Evolutionary conservation across 495 filamentous ascomycete species (phyloP), one percentile per base, ranked within the genome.

Genomic region (Massariosphaeria phaeospora): DNA sequence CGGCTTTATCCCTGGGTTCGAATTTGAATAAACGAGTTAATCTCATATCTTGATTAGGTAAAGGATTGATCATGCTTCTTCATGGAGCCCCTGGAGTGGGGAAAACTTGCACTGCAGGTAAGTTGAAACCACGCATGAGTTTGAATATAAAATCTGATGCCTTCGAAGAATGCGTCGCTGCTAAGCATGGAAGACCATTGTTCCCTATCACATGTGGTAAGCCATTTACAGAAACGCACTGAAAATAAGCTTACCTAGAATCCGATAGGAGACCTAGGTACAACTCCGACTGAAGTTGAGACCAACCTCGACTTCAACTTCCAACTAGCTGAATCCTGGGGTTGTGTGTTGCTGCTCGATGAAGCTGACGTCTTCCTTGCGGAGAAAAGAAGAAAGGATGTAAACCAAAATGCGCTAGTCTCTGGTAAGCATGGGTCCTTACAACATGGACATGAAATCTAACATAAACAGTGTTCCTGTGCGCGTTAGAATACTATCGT

Each of bases 291-390:
- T 23, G 49, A 47, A 18, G 48, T 59, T 5, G 56, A 59, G 23
- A 15, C 9, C 3, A 23, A 39, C n/a, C 30, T 59, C 0, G 23
- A 33, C 9, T 1, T 18, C 9, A 10, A 45, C 24, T 53, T 59
- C 15, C 3, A n/a, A 2, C 27, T 46, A 3, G 56, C 40, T 2
- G 12, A 33, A 15, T 18, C 4, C 3, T 59, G 56, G 56, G 56
- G 41, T 23, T 53, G 56, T 23, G 49, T 59, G 6, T 5, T 59
- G 18, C 42, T 59, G 11, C 43, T 59, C 5, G 59, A 62, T 30
- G 59, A 62, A 30, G 59, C 59, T n/a, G 59, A 62, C 23, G 53
- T 58, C 1, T 62, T 62, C 33, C 23, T 58, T 1, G 21, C 39
- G 2, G 20, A 45, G 13, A n/a, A 48, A 20, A 38, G n/a, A 0